Conservation (phyloP, 768 basidiomycete species). For the Russula virescens region DNA sequence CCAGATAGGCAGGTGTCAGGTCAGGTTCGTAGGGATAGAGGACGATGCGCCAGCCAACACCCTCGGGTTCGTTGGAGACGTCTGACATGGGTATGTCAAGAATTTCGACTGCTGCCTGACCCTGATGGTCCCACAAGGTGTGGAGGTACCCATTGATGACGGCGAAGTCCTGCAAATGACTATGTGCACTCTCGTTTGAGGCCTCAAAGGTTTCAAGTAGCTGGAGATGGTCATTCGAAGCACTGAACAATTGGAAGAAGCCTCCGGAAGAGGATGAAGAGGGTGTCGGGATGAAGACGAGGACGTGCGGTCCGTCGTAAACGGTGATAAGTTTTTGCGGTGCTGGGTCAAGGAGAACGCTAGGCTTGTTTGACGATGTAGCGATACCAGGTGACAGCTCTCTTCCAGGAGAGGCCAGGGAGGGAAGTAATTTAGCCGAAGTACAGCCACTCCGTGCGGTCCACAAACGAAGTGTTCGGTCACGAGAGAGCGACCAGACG, state of each 20-base stretch:
- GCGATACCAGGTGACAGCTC: slow-evolving; percentile 32
- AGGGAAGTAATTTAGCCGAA: slow-evolving; percentile 51
- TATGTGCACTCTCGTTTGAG: slow-evolving; percentile 54
- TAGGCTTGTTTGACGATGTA: slow-evolving; percentile 34
- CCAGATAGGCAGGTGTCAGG: slow-evolving; percentile 81
- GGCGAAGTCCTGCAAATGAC: slow-evolving; percentile 72
- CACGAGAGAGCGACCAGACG: slow-evolving; percentile 82
- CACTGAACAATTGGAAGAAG: slow-evolving; percentile 64
- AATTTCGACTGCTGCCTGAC: slow-evolving; percentile 62
- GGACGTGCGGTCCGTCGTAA: slow-evolving; percentile 55
- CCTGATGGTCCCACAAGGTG: slow-evolving; percentile 77
- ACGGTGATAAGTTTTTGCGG: slow-evolving; percentile 61
- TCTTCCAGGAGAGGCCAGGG: slow-evolving; percentile 29
- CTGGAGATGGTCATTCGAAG: slow-evolving; percentile 51
- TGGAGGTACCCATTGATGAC: slow-evolving; percentile 51
- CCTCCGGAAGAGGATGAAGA: slow-evolving; percentile 65
- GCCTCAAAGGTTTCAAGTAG: slow-evolving; percentile 56
- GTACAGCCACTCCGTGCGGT: slow-evolving; percentile 68
- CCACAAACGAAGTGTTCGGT: slow-evolving; percentile 82
- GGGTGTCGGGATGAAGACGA: slow-evolving; percentile 69
- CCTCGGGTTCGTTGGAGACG: slow-evolving; percentile 31
- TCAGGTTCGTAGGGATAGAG: slow-evolving; percentile 66
- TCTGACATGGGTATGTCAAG: slow-evolving; percentile 42
- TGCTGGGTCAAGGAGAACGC: slow-evolving; percentile 51
- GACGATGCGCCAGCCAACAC: slow-evolving; percentile 47